These are phyloP conservation scores for Colletotrichum somersetense DNA, from an alignment of 2,329 filamentous ascomycete species.

Conservation along the genomic window DNA sequence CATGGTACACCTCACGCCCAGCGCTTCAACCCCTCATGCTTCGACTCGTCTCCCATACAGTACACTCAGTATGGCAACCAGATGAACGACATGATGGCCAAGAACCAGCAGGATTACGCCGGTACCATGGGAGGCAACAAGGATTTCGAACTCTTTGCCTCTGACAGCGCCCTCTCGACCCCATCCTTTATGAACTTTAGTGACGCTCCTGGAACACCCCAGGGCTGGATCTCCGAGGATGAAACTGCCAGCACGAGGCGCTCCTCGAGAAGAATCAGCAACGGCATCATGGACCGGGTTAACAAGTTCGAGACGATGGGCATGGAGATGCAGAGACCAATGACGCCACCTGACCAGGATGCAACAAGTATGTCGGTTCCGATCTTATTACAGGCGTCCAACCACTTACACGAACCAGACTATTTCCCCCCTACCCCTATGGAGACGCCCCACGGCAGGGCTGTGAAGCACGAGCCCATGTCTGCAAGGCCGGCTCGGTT, in stretches of 20 bases:
- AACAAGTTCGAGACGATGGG: conserved; percentile 69
- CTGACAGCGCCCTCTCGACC: conserved; percentile 61
- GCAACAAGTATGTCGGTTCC: conserved; percentile 64
- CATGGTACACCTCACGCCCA: conserved; percentile 67
- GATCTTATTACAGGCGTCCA: too few species aligned
- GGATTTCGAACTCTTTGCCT: conserved; percentile 64
- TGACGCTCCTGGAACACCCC: conserved; percentile 57
- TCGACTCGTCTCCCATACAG: conserved; percentile 57
- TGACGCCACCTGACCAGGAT: conserved; percentile 73
- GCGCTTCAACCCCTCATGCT: conserved; percentile 63
- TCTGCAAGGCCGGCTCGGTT: conserved; percentile 62
- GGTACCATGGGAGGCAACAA: conserved; percentile 57
- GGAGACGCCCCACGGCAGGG: conserved; percentile 69
- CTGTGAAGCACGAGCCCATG: conserved; percentile 55
- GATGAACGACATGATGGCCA: conserved; percentile 61
- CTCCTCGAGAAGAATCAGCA: conserved; percentile 66
- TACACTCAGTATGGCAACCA: conserved; percentile 62
- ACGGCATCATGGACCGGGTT: conserved; percentile 71
- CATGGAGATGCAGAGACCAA: conserved; percentile 63
- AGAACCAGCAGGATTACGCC: conserved; percentile 58
- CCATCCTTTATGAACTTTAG: conserved; percentile 64
- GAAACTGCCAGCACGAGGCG: conserved; percentile 59
- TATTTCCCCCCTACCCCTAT: conserved; percentile 77
- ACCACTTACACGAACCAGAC: conserved; percentile 55
- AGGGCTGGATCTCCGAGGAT: conserved; percentile 65